Conservation (phyloP, 352 stramenopile genomes). For the Globisporangium parvum region DNA sequence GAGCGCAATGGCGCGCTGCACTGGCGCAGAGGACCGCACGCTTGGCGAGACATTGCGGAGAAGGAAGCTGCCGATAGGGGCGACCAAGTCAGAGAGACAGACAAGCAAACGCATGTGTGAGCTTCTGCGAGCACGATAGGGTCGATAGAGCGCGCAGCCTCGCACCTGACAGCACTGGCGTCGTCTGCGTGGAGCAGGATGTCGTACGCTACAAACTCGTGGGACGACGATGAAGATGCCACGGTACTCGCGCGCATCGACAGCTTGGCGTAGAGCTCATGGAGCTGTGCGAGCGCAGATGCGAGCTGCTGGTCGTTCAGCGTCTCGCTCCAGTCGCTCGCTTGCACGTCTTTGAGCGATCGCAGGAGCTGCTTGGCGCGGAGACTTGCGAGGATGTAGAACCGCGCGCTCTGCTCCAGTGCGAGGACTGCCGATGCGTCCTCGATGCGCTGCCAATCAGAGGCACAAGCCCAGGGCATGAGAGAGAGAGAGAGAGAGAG, state of each 20-base stretch:
- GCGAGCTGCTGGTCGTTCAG: slow-evolving; percentile 65
- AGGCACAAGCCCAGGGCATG: background rate
- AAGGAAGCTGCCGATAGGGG: slow-evolving; percentile 13
- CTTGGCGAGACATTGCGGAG: slow-evolving; percentile 27
- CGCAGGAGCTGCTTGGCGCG: slow-evolving; percentile 28
- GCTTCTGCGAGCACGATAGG: background rate
- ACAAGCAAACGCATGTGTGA: background rate
- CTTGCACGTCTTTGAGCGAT: slow-evolving; percentile 7
- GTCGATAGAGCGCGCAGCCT: background rate
- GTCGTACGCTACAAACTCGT: slow-evolving; percentile 50
- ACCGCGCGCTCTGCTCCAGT: slow-evolving; percentile 43
- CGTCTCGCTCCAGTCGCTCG: slow-evolving; percentile 56
- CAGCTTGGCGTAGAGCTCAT: slow-evolving; percentile 25
- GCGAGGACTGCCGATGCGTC: slow-evolving; percentile 26
- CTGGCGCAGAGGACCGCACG: slow-evolving; percentile 9
- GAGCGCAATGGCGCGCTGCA: slow-evolving; percentile 32
- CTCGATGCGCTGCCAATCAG: slow-evolving; percentile 25
- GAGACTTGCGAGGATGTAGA: slow-evolving; percentile 48
- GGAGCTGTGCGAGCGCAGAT: slow-evolving; percentile 51
- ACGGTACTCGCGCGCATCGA: background rate
- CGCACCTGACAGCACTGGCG: slow-evolving; percentile 29
- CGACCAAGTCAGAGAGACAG: background rate
- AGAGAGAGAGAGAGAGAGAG: background rate
- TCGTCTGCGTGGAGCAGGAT: slow-evolving; percentile 56
- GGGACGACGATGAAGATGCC: background rate